Base-by-base conservation (phyloP, 73 alveolate genomes). In the Paramecium tetraurelia region DNA sequence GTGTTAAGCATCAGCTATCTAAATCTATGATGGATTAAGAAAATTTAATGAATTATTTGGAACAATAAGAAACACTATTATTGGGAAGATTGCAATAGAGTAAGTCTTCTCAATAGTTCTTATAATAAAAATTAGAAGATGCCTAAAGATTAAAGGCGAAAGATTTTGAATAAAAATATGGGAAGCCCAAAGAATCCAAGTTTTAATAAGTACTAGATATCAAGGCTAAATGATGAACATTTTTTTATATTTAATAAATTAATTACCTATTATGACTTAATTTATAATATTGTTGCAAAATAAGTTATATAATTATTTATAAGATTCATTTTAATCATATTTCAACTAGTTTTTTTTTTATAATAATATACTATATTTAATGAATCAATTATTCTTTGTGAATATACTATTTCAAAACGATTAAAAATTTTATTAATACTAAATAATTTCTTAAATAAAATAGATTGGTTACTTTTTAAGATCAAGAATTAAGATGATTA, bases 121-220 rank as follows among this genome's bases (percentile, higher is more conserved):
- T 75, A 35, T 38, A 20, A 36, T 75, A 75, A 38, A 21, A 75
- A 75, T 38, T 75, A 75, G 33, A 75, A n/a, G 87, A 75, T 75
- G 87, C 87, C 4, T 11, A 12, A 33, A 75, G 33, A 75, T 41
- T 75, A 38, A 75, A 41, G 5, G 14, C 59, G 0, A 75, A 75
- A 75, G 87, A 75, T 20, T 75, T 38, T 75, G 87, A 75, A 75
- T 75, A 35, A 75, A 75, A 75, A 75, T 75, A 75, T 75, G 87
- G 87, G 7, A 75, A 75, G 11, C 87, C 87, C 2, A 75, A 75
- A 20, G 87, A 75, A 75, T 35, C 63, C 3, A 75, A 75, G 7
- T 75, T 75, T 41, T 38, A 75, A 41, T 6, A 75, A 33, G 38
- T 75, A 35, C 35, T 75, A 20, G 87, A 75, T 75, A 38, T 75